These are phyloP conservation scores for Poa pratensis DNA, from an alignment of 176 grass and related monocot species.

Conservation along the genomic window DNA sequence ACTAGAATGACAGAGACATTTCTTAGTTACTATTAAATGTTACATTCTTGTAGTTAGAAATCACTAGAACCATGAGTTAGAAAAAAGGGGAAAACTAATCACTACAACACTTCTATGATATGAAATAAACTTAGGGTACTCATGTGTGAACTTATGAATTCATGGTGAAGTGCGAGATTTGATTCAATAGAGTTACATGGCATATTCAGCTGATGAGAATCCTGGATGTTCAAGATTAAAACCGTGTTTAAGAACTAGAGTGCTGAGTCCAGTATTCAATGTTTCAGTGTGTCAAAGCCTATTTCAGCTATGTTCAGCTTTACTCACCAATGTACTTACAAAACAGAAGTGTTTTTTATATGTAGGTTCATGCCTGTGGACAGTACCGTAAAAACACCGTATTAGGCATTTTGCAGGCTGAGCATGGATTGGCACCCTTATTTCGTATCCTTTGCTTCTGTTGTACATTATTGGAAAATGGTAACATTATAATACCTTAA, in stretches of 20 bases:
- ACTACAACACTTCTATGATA: neutral
- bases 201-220: constrained; percentile 8
- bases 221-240: constrained; percentile 8
- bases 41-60: neutral
- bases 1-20: neutral
- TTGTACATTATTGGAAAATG: constrained; percentile 26
- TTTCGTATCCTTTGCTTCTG: constrained; percentile 85
- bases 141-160: neutral
- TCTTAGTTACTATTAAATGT: neutral
- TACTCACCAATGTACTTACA: neutral
- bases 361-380: constrained; percentile 96
- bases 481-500: neutral
- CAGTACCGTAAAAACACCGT: constrained; percentile 97
- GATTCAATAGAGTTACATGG: neutral
- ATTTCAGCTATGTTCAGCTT: constrained; percentile 35
- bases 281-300: neutral
- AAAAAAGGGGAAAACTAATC: neutral
- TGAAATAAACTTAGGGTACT: neutral
- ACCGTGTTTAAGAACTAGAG: neutral
- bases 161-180: neutral
- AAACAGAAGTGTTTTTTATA: neutral
- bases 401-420: constrained; percentile 88
- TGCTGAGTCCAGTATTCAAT: neutral
- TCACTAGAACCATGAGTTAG: neutral
- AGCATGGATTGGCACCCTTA: constrained; percentile 73